A percentile compares a stretch with the other conserved stretches of the same genome.
phyloP scores from a whole-genome alignment of 2,329 filamentous ascomycete genomes.

The Penicillium sp. region DNA sequence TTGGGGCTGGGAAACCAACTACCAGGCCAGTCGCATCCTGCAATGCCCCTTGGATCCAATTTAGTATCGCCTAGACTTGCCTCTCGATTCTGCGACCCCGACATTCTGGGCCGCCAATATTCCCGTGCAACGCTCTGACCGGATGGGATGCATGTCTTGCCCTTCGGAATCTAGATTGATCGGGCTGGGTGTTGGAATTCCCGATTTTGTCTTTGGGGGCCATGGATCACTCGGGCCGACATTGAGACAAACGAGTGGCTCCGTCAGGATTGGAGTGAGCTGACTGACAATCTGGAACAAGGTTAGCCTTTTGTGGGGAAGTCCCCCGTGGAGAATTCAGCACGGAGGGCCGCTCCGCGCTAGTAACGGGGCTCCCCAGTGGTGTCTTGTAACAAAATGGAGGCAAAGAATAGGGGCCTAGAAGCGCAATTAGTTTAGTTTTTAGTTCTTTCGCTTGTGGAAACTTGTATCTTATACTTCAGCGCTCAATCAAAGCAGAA shows the following conservation, averaged over 20 bases:
- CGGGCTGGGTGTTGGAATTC: neutral
- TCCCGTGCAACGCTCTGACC: neutral
- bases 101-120: neutral
- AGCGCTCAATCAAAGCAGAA: no score
- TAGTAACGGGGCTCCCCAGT: constrained; percentile 5
- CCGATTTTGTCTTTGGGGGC: neutral
- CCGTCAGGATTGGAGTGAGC: neutral
- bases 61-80: neutral
- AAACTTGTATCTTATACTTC: neutral
- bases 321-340: constrained; percentile 22
- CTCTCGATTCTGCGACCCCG: neutral
- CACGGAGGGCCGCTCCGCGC: constrained; percentile 25
- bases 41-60: neutral
- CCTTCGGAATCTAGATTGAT: neutral
- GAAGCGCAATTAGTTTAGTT: neutral
- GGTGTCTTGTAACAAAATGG: neutral
- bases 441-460: neutral
- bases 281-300: constrained; percentile 3
- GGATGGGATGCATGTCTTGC: neutral
- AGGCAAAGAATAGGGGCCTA: neutral
- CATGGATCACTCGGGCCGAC: constrained; percentile 7
- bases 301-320: constrained; percentile 24
- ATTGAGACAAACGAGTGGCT: neutral
- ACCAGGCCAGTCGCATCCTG: neutral
- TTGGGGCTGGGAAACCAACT: neutral